Evolutionary conservation across 1,284 basidiomycete species (phyloP).

Genomic region (Ganoderma resinaceum): DNA sequence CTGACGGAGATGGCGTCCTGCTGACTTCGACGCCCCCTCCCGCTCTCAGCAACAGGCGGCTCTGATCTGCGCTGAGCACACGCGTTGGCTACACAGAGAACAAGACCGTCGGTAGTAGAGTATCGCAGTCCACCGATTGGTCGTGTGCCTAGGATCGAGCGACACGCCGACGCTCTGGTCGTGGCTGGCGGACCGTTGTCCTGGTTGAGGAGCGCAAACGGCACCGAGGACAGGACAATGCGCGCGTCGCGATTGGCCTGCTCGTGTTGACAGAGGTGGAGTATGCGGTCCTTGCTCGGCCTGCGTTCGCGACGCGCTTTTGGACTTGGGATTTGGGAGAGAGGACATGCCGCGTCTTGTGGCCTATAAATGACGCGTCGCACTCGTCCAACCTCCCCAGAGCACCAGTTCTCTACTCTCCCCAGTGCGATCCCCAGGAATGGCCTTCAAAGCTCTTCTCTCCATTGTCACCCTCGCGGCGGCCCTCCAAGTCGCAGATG

Average conservation of each 20-base stretch:
- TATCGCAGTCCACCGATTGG: neutral
- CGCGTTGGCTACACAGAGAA: neutral
- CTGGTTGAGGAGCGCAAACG: neutral
- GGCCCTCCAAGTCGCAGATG: slow-evolving; percentile 29
- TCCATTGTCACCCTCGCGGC: slow-evolving; percentile 27
- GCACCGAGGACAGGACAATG: slow-evolving; percentile 10
- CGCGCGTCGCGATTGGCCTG: slow-evolving; percentile 17
- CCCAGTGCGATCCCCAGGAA: slow-evolving; percentile 14
- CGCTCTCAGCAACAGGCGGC: neutral
- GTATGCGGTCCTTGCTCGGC: slow-evolving; percentile 11
- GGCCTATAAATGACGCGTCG: slow-evolving; percentile 21
- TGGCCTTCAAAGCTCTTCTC: slow-evolving; percentile 30
- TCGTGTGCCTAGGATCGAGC: neutral
- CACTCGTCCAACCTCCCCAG: slow-evolving; percentile 1
- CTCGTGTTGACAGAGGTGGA: slow-evolving; percentile 8
- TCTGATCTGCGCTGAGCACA: neutral
- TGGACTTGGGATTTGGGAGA: neutral
- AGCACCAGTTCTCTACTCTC: slow-evolving; percentile 14
- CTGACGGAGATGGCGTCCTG: neutral
- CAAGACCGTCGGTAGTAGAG: neutral
- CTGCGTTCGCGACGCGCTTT: neutral
- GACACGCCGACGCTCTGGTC: slow-evolving; percentile 23
- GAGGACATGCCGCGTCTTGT: neutral
- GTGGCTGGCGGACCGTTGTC: neutral
- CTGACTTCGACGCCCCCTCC: neutral